Evolutionary conservation across 139 green algal species (phyloP).

Genomic region (Micractinium conductrix): DNA sequence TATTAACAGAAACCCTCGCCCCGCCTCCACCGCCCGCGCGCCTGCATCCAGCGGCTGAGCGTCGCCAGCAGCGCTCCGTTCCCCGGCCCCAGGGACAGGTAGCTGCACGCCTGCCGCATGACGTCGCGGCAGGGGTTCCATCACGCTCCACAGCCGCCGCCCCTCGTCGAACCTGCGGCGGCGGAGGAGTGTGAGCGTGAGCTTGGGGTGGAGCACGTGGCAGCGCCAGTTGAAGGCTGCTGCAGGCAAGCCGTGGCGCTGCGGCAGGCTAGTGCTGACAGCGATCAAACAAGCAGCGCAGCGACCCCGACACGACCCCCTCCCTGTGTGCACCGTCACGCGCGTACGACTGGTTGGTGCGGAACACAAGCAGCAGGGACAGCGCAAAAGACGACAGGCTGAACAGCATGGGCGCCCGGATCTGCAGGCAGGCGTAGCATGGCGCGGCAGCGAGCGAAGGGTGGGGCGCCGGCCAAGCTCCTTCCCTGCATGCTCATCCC

Average conservation of each 20-base stretch:
- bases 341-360: slow-evolving; percentile 2
- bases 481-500: too few relatives aligned
- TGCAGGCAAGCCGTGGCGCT: too few relatives aligned
- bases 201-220: background rate
- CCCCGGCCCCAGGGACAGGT: slow-evolving; percentile 2
- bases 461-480: too few relatives aligned
- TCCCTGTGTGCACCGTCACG: background rate
- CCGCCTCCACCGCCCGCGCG: background rate
- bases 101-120: slow-evolving; percentile 9
- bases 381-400: background rate
- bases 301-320: too few relatives aligned
- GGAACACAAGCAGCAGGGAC: slow-evolving; percentile 10
- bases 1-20: too few relatives aligned
- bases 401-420: background rate
- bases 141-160: slow-evolving; percentile 8
- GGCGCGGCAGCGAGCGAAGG: too few relatives aligned
- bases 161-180: slow-evolving; percentile 19
- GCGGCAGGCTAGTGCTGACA: too few relatives aligned
- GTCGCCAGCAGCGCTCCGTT: background rate
- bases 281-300: too few relatives aligned
- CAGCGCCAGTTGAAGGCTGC: background rate
- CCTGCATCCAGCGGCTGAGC: slow-evolving; percentile 15
- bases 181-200: too few relatives aligned
- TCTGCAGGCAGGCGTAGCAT: too few relatives aligned
- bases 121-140: slow-evolving; percentile 14